Evolutionary conservation across 2,329 filamentous ascomycete genomes (phyloP), one percentile per base, ranked within the genome.

Genomic region (Phialocephala subalpina): DNA sequence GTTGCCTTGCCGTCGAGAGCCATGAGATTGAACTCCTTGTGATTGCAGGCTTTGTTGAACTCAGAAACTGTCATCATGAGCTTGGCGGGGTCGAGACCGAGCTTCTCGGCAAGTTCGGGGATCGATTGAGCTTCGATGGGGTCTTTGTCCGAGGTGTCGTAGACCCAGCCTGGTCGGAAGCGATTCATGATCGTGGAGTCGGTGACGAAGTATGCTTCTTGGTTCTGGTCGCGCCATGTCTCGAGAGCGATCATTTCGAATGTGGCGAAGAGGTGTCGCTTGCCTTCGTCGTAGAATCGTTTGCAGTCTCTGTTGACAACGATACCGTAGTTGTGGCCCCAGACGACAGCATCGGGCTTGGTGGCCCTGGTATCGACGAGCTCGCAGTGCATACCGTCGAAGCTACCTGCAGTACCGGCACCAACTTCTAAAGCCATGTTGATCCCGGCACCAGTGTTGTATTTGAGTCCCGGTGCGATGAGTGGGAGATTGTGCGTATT

Each of bases 331-430:
- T 79, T 80, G 73, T 80, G 77, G 57, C 79, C 76, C 78, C 29
- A 33, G 18, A 66, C 45, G n/a, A 66, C 63, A 25, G 56, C 66
- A 60, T 68, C 66, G 8, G 66, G 79, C 69, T 81, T 81, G 12
- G 70, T 78, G 25, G 79, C 76, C n/a, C 79, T 71, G 1, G 74
- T 80, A 61, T 81, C 80, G 14, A 81, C 79, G 0, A 81, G 73
- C 69, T 82, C 78, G 70, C 78, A 80, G 62, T 81, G 79, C 74
- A 80, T 80, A 25, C 80, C 78, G 63, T 80, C 77, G 62, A 80
- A 79, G 1, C 76, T 78, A 8, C 78, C 79, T 14, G 78, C 78
- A 2, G 78, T 79, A 11, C 75, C 78, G 11, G 79, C 79, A 36
- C 79, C 78, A 42, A 80, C 75, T 64, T 80, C 78, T 12, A 81